Percentiles rank a stretch among this genome's conserved stretches.
These are phyloP conservation scores for Reutealis trisperma DNA, from an alignment of 345 rosid genomes.

Conservation along the genomic window DNA sequence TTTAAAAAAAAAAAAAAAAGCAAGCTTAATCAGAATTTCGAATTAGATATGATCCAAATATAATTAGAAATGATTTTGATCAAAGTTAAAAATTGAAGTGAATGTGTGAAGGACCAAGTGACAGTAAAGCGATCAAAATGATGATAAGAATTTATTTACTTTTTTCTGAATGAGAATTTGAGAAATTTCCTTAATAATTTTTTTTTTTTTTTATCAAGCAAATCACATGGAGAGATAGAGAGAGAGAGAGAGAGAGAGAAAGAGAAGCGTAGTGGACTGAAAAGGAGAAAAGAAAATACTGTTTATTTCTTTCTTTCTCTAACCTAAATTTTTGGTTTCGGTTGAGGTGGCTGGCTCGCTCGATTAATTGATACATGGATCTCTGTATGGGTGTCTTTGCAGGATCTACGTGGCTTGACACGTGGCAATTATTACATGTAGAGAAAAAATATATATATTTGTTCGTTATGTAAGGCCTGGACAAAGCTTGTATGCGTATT, in stretches of 20 bases:
- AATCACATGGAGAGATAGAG: conserved; percentile 10
- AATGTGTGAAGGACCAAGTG: conserved; percentile 27
- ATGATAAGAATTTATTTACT: conserved; percentile 2
- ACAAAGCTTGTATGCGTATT: no score
- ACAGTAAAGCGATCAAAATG: conserved; percentile 30
- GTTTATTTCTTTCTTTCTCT: neutral
- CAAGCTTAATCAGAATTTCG: neutral
- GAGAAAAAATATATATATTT: no score
- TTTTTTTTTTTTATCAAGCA: neutral
- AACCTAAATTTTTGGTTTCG: neutral
- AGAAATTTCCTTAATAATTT: neutral
- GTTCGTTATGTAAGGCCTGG: no score
- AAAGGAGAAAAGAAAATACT: neutral
- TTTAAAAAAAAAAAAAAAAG: neutral
- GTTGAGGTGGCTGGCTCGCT: neutral
- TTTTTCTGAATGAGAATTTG: neutral
- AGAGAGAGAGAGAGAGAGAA: conserved; percentile 15
- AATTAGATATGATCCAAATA: neutral
- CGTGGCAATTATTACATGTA: conserved; percentile 7
- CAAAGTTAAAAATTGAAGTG: neutral
- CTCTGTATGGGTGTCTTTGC: neutral
- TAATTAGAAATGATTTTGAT: neutral
- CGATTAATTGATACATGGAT: neutral
- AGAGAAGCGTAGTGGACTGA: conserved; percentile 26
- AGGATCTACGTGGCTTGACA: neutral